Percentiles rank a stretch among this genome's conserved stretches.
Conservation (phyloP, 371 early-diverging fungal genomes). For the Rhizopus arrhizus region DNA sequence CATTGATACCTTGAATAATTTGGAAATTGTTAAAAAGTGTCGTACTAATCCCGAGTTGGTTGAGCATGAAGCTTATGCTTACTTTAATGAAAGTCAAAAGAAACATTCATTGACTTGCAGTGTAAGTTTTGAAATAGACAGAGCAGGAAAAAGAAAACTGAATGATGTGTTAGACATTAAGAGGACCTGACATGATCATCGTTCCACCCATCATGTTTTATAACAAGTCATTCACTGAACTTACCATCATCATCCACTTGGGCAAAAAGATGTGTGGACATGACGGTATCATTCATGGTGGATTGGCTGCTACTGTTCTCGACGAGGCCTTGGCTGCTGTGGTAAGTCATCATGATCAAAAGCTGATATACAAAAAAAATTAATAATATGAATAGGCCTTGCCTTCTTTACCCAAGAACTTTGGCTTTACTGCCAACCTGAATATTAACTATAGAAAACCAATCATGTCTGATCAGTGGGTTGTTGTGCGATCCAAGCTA, state of each 20-base stretch:
- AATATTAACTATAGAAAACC: slow-evolving; percentile 74
- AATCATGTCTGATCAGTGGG: slow-evolving; percentile 69
- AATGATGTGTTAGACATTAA: slow-evolving; percentile 29
- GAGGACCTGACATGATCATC: slow-evolving; percentile 44
- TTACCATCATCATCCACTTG: slow-evolving; percentile 39
- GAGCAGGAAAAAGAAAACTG: neutral
- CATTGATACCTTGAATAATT: slow-evolving; percentile 28
- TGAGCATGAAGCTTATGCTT: slow-evolving; percentile 39
- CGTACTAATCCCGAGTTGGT: slow-evolving; percentile 32
- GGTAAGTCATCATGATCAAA: slow-evolving; percentile 35
- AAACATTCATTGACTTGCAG: slow-evolving; percentile 38
- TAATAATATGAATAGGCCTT: slow-evolving; percentile 36
- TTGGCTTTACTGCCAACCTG: slow-evolving; percentile 78
- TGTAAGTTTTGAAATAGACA: slow-evolving; percentile 23
- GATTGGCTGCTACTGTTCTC: slow-evolving; percentile 71
- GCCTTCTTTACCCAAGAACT: slow-evolving; percentile 63
- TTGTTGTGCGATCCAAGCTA: slow-evolving; percentile 65
- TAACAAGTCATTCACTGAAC: slow-evolving; percentile 42
- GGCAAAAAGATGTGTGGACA: slow-evolving; percentile 66
- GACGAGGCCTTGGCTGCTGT: slow-evolving; percentile 66
- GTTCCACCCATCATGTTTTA: slow-evolving; percentile 43
- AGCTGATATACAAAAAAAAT: too few species aligned
- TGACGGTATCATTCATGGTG: slow-evolving; percentile 78
- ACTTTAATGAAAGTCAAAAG: slow-evolving; percentile 30
- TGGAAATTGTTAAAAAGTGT: slow-evolving; percentile 34